Evolutionary conservation across 1,284 basidiomycete genomes (phyloP).

Genomic region (Cutaneotrichosporon cavernicola): DNA sequence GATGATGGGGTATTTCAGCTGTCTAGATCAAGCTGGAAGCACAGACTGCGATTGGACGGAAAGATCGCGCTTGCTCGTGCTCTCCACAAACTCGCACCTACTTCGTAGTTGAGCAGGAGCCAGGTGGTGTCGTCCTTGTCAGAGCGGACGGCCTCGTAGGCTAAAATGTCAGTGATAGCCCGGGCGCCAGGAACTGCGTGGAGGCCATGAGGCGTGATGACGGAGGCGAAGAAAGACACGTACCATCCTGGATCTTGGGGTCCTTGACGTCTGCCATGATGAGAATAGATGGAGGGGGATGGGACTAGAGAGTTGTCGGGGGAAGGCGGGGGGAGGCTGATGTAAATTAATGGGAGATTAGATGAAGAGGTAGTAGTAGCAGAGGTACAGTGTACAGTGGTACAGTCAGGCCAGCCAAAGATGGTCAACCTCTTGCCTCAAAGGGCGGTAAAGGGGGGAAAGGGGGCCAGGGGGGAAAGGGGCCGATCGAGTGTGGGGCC

Average conservation of each 20-base stretch:
- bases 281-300: slow-evolving; percentile 3
- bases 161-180: slow-evolving; percentile 53
- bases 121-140: slow-evolving; percentile 81
- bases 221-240: slow-evolving; percentile 26
- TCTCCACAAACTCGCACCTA: slow-evolving; percentile 42
- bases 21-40: background rate
- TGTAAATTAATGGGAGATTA: slow-evolving; percentile 1
- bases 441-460: too few relatives aligned
- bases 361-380: background rate
- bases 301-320: background rate
- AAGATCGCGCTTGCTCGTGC: background rate
- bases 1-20: too few relatives aligned
- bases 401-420: too few relatives aligned
- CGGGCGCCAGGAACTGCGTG: slow-evolving; percentile 11
- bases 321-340: background rate
- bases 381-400: too few relatives aligned
- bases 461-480: too few relatives aligned
- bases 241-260: slow-evolving; percentile 73
- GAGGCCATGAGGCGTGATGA: background rate
- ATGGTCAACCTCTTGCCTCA: too few relatives aligned
- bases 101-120: slow-evolving; percentile 82
- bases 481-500: background rate
- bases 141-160: slow-evolving; percentile 77
- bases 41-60: background rate
- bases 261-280: slow-evolving; percentile 80